Evolutionary conservation across 176 grass and related monocot species (phyloP), one percentile per base, ranked within the genome.

Genomic region (Alopecurus myosuroides): DNA sequence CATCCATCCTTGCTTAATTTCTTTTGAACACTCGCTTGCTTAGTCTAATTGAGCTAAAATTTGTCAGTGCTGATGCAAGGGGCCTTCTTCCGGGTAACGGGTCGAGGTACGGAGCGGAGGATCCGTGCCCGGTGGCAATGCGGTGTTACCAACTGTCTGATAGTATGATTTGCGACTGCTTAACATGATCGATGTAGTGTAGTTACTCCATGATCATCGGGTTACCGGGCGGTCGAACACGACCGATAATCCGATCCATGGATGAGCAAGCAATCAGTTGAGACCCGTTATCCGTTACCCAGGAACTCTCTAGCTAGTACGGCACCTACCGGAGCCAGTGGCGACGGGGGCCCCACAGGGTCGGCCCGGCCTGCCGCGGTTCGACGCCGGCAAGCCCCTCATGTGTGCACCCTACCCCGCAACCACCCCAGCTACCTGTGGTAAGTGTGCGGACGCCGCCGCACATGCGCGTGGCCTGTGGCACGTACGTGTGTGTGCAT

Each of bases 381-480:
- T 51, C 79, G 80, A 63, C 58, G 26, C 84, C 85, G 77, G 85
- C 92, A 86, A 64, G 28, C 17, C 45, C 48, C 70, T 84, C 81
- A 35, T 79, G 84, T 77, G 49, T 91, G 86, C 89, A 79, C 86
- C 92, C 81, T 73, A 33, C 63, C 50, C 77, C 39, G 61, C 88
- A 81, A 88, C 88, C 79, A 80, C 85, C 77, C 85, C 70, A 76
- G 72, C 78, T 77, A 56, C 41, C 78, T 68, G 29, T 68, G 45
- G 35, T 36, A 36, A 37, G 33, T 6, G 57, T 66, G 68, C 65
- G 75, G n/a, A 84, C 67, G 63, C 18, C 63, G 42, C 41, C 36
- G 26, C 66, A 30, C 57, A 80, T 33, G 77, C n/a, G 79, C 4
- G 74, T 49, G 71, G 49, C 51, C 70, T 67, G n/a, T 77, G 72